Percentiles rank a stretch among this genome's conserved stretches.
Conservation (phyloP, 768 basidiomycete species). For the Hypholoma fasciculare region DNA sequence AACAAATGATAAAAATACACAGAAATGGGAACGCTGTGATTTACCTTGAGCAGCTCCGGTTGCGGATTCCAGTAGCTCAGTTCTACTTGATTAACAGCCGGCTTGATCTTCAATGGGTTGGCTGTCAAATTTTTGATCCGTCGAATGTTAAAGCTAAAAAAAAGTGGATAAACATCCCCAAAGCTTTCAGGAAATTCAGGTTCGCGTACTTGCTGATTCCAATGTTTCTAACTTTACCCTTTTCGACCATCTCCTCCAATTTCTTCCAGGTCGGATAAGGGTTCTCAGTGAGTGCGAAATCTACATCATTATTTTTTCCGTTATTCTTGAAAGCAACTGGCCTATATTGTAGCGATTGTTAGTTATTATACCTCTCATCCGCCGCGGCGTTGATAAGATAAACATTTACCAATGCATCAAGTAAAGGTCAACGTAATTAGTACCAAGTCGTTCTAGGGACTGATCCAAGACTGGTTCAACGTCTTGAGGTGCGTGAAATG, state of each 20-base stretch:
- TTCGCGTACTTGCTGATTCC: conserved; percentile 74
- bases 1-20: not conserved
- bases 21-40: not conserved
- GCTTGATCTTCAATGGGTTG: conserved; percentile 56
- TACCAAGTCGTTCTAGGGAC: conserved; percentile 57
- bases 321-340: conserved; percentile 68
- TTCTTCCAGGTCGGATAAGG: conserved; percentile 82
- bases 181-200: not conserved
- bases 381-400: too few relatives aligned
- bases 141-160: conserved; percentile 20
- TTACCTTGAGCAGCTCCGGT: conserved; percentile 67
- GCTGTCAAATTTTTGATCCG: conserved; percentile 64
- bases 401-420: conserved; percentile 68
- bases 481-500: conserved; percentile 72
- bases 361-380: not conserved
- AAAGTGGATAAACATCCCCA: conserved; percentile 20
- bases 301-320: conserved; percentile 34
- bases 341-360: conserved; percentile 32
- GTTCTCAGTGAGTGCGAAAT: conserved; percentile 64
- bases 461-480: conserved; percentile 69
- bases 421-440: conserved; percentile 78
- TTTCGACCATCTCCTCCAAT: conserved; percentile 74
- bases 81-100: conserved; percentile 80
- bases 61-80: conserved; percentile 79
- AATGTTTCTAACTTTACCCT: conserved; percentile 77